Evolutionary conservation across 1,139 yeast species (phyloP), one percentile per base, ranked within the genome.

Genomic region (Entelexis sorbosivorans): DNA sequence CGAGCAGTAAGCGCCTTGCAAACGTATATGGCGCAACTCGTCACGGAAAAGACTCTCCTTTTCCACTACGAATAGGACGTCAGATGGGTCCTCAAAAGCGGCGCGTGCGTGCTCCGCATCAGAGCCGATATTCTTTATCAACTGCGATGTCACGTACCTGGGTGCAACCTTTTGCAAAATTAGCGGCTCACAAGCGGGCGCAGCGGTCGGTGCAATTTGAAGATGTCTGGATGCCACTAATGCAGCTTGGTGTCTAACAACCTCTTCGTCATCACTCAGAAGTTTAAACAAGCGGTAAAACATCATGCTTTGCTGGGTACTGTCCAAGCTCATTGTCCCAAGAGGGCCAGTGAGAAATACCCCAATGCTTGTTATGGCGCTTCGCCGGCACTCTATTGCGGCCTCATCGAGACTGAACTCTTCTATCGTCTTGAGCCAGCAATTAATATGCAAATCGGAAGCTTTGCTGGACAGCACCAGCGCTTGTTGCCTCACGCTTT

Each of bases 251-350:
- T 54, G 57, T 9, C 67, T 58, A n/a, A 65, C 49, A 19, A 52
- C 54, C 35, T 72, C 75, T 54, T 80, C 84, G 58, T 82, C 89
- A 62, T 82, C 93, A 50, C 69, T 67, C 24, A 80, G 24, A 17
- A 56, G 54, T 26, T 36, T 42, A 44, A 50, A 54, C 28, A 57
- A 48, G 22, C 38, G 20, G 44, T 48, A 56, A 11, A 48, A 40
- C 13, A 50, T 34, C 22, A 16, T 24, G 32, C 35, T 33, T 22
- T 20, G 28, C 47, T 42, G 38, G 7, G 9, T n/a, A 22, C 28
- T 3, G 19, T 34, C 33, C 9, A 22, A 36, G 9, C n/a, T 11
- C 1, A 22, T 4, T 7, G 5, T 38, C 3, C 38, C 46, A n/a
- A 43, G 29, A 2, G 40, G 38, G 19, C 38, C 33, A 6, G 20